Percentiles rank a stretch among this genome's conserved stretches.
Evolutionary conservation across 129 eudicot genomes (phyloP).

Genomic region (Escallonia herrerae): DNA sequence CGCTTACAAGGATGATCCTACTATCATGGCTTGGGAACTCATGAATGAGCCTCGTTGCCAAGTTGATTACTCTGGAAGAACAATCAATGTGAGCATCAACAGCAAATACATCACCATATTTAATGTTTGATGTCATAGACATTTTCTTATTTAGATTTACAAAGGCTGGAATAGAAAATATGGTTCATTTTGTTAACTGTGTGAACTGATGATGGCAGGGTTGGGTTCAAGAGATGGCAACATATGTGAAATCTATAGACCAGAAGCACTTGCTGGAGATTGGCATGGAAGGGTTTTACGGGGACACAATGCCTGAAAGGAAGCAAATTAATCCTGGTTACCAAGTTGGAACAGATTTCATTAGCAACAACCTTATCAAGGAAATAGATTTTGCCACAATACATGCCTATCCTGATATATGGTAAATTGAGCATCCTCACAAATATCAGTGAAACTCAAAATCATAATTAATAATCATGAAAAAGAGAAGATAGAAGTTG

Average conservation of each 20-base stretch:
- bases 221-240: constrained; percentile 85
- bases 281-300: constrained; percentile 86
- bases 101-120: not conserved
- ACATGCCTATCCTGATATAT: constrained; percentile 61
- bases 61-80: constrained; percentile 59
- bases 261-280: constrained; percentile 47
- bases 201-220: constrained; percentile 17
- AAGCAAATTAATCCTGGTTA: constrained; percentile 60
- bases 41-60: constrained; percentile 82
- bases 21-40: constrained; percentile 88
- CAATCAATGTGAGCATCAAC: constrained; percentile 35
- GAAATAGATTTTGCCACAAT: constrained; percentile 70
- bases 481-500: too few species aligned
- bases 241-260: constrained; percentile 54
- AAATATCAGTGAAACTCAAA: too few species aligned
- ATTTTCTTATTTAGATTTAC: too few species aligned
- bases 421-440: constrained; percentile 18
- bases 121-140: too few species aligned
- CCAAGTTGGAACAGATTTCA: constrained; percentile 76
- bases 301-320: constrained; percentile 56
- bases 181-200: too few species aligned
- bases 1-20: constrained; percentile 51
- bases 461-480: not conserved
- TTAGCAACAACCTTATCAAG: constrained; percentile 43
- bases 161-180: too few species aligned